Evolutionary conservation across 805 yeast species (phyloP).

Genomic region (Metschnikowia arizonensis): DNA sequence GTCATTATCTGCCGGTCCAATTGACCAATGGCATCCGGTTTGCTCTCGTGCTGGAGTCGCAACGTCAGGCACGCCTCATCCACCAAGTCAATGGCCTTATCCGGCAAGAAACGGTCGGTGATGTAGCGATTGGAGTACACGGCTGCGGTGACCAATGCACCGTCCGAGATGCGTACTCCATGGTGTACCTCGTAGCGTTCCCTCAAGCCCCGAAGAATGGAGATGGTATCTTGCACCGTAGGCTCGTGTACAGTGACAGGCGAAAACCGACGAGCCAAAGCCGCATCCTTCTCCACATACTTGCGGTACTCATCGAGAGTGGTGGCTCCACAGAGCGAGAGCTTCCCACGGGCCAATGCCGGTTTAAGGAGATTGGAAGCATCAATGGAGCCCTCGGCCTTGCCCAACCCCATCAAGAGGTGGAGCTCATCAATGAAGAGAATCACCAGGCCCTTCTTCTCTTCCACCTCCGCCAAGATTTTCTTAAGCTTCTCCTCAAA

Average conservation of each 20-base stretch:
- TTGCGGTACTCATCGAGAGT: slow-evolving; percentile 90
- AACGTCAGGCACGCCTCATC: slow-evolving; percentile 97
- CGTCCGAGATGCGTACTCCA: slow-evolving; percentile 90
- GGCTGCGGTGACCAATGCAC: slow-evolving; percentile 92
- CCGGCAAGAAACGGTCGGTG: slow-evolving; percentile 88
- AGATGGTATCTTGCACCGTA: slow-evolving; percentile 82
- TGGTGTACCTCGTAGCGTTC: slow-evolving; percentile 96
- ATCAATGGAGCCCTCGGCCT: slow-evolving; percentile 92
- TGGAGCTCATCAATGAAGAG: slow-evolving; percentile 90
- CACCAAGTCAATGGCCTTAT: slow-evolving; percentile 92
- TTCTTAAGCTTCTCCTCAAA: slow-evolving; percentile 85
- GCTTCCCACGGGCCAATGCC: slow-evolving; percentile 84
- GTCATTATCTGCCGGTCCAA: slow-evolving; percentile 89
- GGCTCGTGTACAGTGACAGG: slow-evolving; percentile 87
- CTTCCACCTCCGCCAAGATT: slow-evolving; percentile 80
- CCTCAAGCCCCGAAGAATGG: slow-evolving; percentile 87
- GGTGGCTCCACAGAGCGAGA: slow-evolving; percentile 95
- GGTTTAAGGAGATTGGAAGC: slow-evolving; percentile 93
- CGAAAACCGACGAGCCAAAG: slow-evolving; percentile 89
- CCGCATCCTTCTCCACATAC: slow-evolving; percentile 94
- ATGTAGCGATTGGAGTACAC: slow-evolving; percentile 85
- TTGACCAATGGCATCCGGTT: slow-evolving; percentile 89
- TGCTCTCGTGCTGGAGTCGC: slow-evolving; percentile 92
- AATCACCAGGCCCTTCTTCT: slow-evolving; percentile 68
- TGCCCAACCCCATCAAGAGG: slow-evolving; percentile 83